Evolutionary conservation across 1,284 basidiomycete genomes (phyloP), one percentile per base, ranked within the genome.

Genomic region (Stereum hirsutum): DNA sequence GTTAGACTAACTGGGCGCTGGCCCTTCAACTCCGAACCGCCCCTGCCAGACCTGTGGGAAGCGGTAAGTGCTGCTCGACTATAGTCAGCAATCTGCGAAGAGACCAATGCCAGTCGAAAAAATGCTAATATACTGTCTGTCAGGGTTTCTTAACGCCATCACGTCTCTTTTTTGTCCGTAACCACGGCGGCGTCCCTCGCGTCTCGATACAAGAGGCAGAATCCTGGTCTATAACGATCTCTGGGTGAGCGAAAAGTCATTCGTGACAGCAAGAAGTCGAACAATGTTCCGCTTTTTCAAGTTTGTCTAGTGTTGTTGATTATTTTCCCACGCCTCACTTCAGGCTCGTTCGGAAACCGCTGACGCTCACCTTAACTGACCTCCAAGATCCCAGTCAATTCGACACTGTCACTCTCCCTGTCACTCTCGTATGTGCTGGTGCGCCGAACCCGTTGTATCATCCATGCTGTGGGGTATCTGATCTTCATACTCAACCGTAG

Each of bases 351-450:
- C 6, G 14, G 8, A 7, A 14, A 14, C 35, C 35, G 6, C 6
- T 37, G 12, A 11, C 14, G 2, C 35, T 37, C 17, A 19, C 8
- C 14, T 21, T 37, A 19, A 12, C 35, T 6, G 35, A 37, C 3
- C 20, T 37, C 12, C 28, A 31, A 24, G 15, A 5, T 24, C 6
- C 17, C 35, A 15, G 14, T 2, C 15, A 21, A 37, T 81, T 82
- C 49, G 57, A 65, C 5, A 63, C 73, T 1, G 70, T 82, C 5
- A 83, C 79, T 0, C 49, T 81, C 2, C 81, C 81, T 3, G 68
- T 83, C 31, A 84, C 81, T 0, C 56, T 85, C 14, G 77, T 78
- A 1, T 85, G 81, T 48, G 81, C 81, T n/a, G n/a, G n/a, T n/a
- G n/a, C n/a, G n/a, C n/a, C n/a, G n/a, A n/a, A n/a, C n/a, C n/a